phyloP scores from a whole-genome alignment of 2,329 filamentous ascomycete genomes.

The Colletotrichum tabaci region DNA sequence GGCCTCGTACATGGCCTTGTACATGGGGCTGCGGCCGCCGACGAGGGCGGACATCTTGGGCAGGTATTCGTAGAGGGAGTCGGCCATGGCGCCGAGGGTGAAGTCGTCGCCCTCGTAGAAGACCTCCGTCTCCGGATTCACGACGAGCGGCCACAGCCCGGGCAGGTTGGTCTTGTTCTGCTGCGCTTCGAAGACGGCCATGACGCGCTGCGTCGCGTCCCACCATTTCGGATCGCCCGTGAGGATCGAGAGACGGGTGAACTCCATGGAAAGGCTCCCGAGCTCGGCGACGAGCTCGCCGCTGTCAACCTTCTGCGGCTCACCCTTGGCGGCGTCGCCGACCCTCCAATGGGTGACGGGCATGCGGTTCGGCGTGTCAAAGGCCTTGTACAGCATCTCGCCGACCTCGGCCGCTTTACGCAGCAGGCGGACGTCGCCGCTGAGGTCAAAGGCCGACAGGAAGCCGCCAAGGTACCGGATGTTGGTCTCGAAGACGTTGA shows the following conservation, averaged over 20 bases:
- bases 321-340: conserved; percentile 46
- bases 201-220: conserved; percentile 82
- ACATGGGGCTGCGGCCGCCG: conserved; percentile 73
- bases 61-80: conserved; percentile 73
- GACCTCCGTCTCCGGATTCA: conserved; percentile 71
- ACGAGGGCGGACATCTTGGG: conserved; percentile 76
- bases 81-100: conserved; percentile 67
- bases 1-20: conserved; percentile 73
- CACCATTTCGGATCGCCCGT: conserved; percentile 81
- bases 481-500: conserved; percentile 62
- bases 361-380: conserved; percentile 65
- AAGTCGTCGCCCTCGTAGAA: conserved; percentile 58
- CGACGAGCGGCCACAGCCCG: conserved; percentile 80
- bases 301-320: conserved; percentile 41
- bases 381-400: conserved; percentile 63
- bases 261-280: conserved; percentile 79
- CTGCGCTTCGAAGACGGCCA: conserved; percentile 75
- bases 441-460: conserved; percentile 65
- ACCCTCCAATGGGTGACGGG: conserved; percentile 52
- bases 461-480: conserved; percentile 62
- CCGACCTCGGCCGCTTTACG: conserved; percentile 62
- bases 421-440: conserved; percentile 57
- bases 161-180: conserved; percentile 80
- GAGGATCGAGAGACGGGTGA: conserved; percentile 80
- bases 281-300: conserved; percentile 70